Evolutionary conservation across 805 yeast genomes (phyloP).

Genomic region (Zygotorulaspora danielsina): DNA sequence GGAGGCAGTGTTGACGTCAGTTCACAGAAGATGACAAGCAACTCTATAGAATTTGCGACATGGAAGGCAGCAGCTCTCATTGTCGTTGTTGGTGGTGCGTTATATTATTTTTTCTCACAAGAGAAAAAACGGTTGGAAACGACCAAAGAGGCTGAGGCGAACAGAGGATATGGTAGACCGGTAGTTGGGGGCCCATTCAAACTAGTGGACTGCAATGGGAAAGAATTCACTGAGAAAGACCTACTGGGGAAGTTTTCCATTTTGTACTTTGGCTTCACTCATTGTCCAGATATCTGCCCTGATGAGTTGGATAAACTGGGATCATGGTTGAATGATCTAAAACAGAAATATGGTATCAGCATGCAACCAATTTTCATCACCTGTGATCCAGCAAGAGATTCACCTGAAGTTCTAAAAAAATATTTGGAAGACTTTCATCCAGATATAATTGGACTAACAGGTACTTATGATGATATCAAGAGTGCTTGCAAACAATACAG

Average conservation of each 20-base stretch:
- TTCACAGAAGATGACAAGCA: slow-evolving; percentile 12
- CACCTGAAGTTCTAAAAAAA: slow-evolving; percentile 77
- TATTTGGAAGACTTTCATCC: slow-evolving; percentile 89
- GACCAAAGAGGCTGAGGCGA: slow-evolving; percentile 76
- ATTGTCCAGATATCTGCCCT: slow-evolving; percentile 98
- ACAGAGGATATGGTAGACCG: slow-evolving; percentile 88
- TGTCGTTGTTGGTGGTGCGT: slow-evolving; percentile 62
- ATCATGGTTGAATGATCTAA: slow-evolving; percentile 54
- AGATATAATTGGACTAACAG: slow-evolving; percentile 84
- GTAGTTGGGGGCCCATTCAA: slow-evolving; percentile 87
- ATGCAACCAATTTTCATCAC: slow-evolving; percentile 89
- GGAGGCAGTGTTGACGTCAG: slow-evolving; percentile 47
- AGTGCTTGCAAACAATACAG: slow-evolving; percentile 82
- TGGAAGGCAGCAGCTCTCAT: slow-evolving; percentile 80
- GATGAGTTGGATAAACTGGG: slow-evolving; percentile 94
- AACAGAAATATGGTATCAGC: slow-evolving; percentile 53
- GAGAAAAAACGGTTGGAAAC: slow-evolving; percentile 74
- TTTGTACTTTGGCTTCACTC: slow-evolving; percentile 93
- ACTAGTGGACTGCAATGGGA: slow-evolving; percentile 65
- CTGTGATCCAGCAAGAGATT: slow-evolving; percentile 94
- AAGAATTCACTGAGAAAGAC: slow-evolving; percentile 71
- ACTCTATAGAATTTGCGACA: slow-evolving; percentile 62
- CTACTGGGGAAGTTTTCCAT: slow-evolving; percentile 75
- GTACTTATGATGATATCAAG: slow-evolving; percentile 81
- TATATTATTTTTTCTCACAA: slow-evolving; percentile 63